phyloP scores from a whole-genome alignment of 805 yeast species.

The Metschnikowia henanensis region DNA sequence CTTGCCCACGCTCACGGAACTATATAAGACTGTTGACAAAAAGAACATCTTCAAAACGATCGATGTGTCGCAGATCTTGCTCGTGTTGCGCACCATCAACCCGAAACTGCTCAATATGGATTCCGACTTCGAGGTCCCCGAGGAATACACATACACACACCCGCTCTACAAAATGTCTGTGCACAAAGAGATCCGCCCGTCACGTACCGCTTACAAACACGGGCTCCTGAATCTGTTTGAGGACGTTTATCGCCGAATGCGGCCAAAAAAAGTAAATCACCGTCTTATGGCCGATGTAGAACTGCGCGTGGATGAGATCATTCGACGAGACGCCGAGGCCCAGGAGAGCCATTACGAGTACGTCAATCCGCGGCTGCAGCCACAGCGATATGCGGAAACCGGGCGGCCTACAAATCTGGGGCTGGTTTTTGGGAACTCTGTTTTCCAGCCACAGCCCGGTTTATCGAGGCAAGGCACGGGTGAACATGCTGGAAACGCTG shows the following conservation, averaged over 20 bases:
- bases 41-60: conserved; percentile 86
- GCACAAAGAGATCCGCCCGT: conserved; percentile 42
- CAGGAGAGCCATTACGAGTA: conserved; percentile 78
- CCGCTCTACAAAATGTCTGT: conserved; percentile 39
- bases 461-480: too few relatives aligned
- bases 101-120: conserved; percentile 43
- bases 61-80: conserved; percentile 82
- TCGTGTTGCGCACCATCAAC: conserved; percentile 59
- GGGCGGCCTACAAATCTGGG: not conserved
- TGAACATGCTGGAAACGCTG: too few relatives aligned
- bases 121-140: conserved; percentile 46
- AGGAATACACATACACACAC: conserved; percentile 32
- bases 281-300: conserved; percentile 78
- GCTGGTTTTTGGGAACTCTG: not conserved
- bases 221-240: conserved; percentile 84
- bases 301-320: conserved; percentile 70
- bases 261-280: conserved; percentile 68
- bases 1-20: conserved; percentile 84
- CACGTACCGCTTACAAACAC: conserved; percentile 56
- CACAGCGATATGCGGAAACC: conserved; percentile 3
- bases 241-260: conserved; percentile 66
- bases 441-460: not conserved
- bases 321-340: conserved; percentile 78
- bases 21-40: conserved; percentile 84
- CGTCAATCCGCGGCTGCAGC: conserved; percentile 49